phyloP scores from a whole-genome alignment of 2,329 filamentous ascomycete species.

The Scedosporium aurantiacum region DNA sequence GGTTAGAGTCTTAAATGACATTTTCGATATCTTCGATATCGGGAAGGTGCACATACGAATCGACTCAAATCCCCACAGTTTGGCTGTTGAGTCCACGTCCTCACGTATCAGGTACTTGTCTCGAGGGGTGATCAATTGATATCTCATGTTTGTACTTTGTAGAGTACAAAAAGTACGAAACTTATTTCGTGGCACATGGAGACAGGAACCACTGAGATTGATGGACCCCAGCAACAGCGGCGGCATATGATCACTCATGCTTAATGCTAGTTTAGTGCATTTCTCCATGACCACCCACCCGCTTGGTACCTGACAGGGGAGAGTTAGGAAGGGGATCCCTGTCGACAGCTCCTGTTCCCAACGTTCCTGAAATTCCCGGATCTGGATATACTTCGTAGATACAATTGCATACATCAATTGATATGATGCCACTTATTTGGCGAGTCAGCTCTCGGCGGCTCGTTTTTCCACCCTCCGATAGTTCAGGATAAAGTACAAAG shows the following conservation, averaged over 20 bases:
- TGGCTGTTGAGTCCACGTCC: neutral
- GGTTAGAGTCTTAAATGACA: neutral
- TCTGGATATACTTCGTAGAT: too few relatives aligned
- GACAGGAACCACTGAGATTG: neutral
- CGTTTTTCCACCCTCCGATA: too few relatives aligned
- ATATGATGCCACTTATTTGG: too few relatives aligned
- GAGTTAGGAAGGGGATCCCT: slow-evolving; percentile 1
- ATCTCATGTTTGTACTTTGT: too few relatives aligned
- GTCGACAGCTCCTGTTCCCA: neutral
- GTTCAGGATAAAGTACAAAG: too few relatives aligned
- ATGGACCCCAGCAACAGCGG: neutral
- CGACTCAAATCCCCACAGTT: neutral
- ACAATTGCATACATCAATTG: too few relatives aligned
- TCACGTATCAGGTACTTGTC: too few relatives aligned
- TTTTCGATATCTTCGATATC: neutral
- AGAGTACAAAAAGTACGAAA: too few relatives aligned
- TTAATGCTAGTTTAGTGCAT: neutral
- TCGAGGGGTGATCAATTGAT: too few relatives aligned
- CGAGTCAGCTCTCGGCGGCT: too few relatives aligned
- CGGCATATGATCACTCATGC: neutral
- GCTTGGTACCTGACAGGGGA: neutral
- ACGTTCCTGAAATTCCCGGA: neutral
- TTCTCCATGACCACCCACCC: neutral
- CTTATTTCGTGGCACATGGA: neutral
- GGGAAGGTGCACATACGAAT: neutral